phyloP scores from a whole-genome alignment of 2,329 filamentous ascomycete species.

The Trichoderma sp. region DNA sequence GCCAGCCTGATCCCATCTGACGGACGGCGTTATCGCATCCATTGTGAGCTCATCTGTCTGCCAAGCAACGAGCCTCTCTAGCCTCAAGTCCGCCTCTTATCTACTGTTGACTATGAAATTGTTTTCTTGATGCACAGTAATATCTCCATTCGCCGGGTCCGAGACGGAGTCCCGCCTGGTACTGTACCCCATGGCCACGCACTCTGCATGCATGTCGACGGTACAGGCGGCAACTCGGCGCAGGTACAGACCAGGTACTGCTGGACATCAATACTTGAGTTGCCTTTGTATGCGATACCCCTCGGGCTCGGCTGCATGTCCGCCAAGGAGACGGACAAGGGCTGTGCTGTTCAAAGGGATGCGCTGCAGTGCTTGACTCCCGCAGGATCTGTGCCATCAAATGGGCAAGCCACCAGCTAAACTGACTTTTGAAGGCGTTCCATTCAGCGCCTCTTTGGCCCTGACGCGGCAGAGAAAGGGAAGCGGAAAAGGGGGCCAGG shows the following conservation, averaged over 20 bases:
- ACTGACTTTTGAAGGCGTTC: slow-evolving; percentile 4
- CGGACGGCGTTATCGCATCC: slow-evolving; percentile 19
- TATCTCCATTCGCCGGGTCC: background rate
- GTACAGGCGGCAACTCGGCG: background rate
- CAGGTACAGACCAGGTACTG: slow-evolving; percentile 16
- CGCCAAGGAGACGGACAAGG: slow-evolving; percentile 2
- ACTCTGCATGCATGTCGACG: background rate
- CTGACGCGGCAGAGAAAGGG: background rate
- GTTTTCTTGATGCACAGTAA: no score
- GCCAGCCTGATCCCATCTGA: background rate
- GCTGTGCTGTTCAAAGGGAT: background rate
- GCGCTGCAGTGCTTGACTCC: no score
- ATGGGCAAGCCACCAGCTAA: slow-evolving; percentile 15
- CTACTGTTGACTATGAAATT: no score
- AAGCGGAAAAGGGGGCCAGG: background rate
- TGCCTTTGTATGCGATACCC: slow-evolving; percentile 7
- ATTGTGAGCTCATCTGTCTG: background rate
- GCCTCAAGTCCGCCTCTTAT: background rate
- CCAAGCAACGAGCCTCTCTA: background rate
- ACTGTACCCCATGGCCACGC: no score
- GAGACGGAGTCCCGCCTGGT: background rate
- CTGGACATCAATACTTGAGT: no score
- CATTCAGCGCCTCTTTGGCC: background rate
- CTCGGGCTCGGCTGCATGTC: background rate
- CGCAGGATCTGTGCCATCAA: background rate